Evolutionary conservation across 2,329 filamentous ascomycete species (phyloP).

Genomic region (Alternaria gansuensis): DNA sequence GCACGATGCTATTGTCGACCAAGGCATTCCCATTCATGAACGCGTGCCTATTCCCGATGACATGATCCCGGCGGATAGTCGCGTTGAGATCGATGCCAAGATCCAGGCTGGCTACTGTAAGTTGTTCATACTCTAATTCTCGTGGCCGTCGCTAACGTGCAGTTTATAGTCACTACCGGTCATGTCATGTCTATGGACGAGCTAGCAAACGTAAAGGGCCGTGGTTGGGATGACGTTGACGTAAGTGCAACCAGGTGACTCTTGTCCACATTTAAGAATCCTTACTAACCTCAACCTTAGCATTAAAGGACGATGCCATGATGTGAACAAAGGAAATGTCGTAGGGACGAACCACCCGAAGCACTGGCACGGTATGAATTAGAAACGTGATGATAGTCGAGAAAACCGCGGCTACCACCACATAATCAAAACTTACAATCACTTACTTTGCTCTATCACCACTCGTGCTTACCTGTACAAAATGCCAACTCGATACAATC

Average conservation of each 20-base stretch:
- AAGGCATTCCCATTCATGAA: slow-evolving; percentile 88
- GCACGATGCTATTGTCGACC: slow-evolving; percentile 85
- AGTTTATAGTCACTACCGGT: slow-evolving; percentile 74
- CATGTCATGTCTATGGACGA: slow-evolving; percentile 90
- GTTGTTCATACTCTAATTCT: slow-evolving; percentile 41
- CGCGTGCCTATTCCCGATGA: slow-evolving; percentile 91
- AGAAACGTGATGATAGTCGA: background rate
- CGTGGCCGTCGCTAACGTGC: slow-evolving; percentile 30
- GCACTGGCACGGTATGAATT: background rate
- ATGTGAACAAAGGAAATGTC: slow-evolving; percentile 7
- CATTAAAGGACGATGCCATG: slow-evolving; percentile 37
- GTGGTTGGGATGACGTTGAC: slow-evolving; percentile 84
- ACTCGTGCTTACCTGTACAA: background rate
- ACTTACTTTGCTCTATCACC: background rate
- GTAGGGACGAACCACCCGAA: slow-evolving; percentile 30
- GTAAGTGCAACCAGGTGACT: slow-evolving; percentile 41
- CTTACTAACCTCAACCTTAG: slow-evolving; percentile 42
- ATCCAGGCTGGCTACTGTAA: slow-evolving; percentile 87
- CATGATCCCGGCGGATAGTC: slow-evolving; percentile 90
- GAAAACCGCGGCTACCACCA: background rate
- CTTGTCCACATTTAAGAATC: slow-evolving; percentile 11
- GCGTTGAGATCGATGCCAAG: slow-evolving; percentile 99
- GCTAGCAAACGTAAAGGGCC: slow-evolving; percentile 82
- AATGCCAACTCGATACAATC: background rate
- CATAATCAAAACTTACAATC: background rate